Evolutionary conservation across 176 grass and related monocot genomes (phyloP).

Genomic region (Oryza meridionalis): DNA sequence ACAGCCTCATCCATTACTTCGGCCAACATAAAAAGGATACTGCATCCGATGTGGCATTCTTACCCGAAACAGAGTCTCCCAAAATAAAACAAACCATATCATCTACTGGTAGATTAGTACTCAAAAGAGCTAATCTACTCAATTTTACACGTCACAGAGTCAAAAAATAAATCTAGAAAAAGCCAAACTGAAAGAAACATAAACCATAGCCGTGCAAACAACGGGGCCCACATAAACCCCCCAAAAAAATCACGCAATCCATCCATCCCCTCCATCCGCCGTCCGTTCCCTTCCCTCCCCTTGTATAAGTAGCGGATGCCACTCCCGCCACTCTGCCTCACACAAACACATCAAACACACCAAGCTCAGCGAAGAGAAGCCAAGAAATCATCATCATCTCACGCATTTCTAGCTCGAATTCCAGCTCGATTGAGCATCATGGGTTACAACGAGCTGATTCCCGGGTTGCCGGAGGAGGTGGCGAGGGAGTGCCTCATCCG

Average conservation of each 20-base stretch:
- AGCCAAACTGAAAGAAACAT: not conserved
- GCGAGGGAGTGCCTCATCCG: conserved; percentile 93
- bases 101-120: not conserved
- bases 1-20: not conserved
- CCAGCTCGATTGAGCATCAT: conserved; percentile 26
- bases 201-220: conserved; percentile 13
- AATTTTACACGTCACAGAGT: not conserved
- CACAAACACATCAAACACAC: conserved; percentile 20
- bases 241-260: conserved; percentile 15
- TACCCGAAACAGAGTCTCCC: not conserved
- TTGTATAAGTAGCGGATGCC: conserved; percentile 33
- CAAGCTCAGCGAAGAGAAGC: not conserved
- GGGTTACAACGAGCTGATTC: conserved; percentile 60
- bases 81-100: not conserved
- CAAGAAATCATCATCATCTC: not conserved
- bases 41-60: not conserved
- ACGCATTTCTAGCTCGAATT: not conserved
- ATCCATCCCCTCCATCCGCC: conserved; percentile 2
- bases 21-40: too few relatives aligned
- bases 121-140: not conserved
- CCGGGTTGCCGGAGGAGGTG: conserved; percentile 77
- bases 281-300: not conserved
- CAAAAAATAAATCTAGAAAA: not conserved
- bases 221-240: not conserved
- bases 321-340: conserved; percentile 25